Percentiles rank a stretch among this genome's conserved stretches.
phyloP scores from a whole-genome alignment of 345 rosid species.

The Murraya paniculata region DNA sequence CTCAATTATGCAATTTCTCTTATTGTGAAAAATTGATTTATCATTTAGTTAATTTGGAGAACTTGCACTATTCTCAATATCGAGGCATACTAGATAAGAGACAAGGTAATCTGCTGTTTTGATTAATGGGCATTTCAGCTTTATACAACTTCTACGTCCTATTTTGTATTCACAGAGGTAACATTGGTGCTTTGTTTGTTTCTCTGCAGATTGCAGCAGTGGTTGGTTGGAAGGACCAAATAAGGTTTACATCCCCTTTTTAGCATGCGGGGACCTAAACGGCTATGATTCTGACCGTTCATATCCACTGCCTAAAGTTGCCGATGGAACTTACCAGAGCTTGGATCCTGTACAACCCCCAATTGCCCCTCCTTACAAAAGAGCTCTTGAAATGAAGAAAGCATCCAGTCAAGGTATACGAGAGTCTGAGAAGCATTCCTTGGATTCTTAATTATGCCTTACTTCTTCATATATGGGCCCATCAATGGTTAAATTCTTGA shows the following conservation, averaged over 20 bases:
- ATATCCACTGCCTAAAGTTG: slow-evolving; percentile 76
- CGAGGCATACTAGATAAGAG: not conserved
- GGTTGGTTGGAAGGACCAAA: slow-evolving; percentile 92
- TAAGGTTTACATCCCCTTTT: slow-evolving; percentile 86
- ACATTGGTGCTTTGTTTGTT: not conserved
- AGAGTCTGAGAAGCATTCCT: slow-evolving; percentile 44
- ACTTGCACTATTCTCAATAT: not conserved
- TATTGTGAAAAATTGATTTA: not conserved
- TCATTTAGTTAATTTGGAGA: not conserved
- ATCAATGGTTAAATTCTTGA: slow-evolving; percentile 6
- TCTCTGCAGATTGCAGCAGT: slow-evolving; percentile 74
- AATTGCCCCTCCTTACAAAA: slow-evolving; percentile 84
- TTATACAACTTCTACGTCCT: not conserved
- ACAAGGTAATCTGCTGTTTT: not conserved
- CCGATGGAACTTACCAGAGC: slow-evolving; percentile 73
- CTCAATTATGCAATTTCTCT: not conserved
- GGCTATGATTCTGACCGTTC: slow-evolving; percentile 94
- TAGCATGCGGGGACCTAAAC: slow-evolving; percentile 86
- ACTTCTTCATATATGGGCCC: slow-evolving; percentile 14
- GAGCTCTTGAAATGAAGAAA: slow-evolving; percentile 91
- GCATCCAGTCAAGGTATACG: slow-evolving; percentile 60
- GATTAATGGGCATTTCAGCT: not conserved
- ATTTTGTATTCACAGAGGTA: not conserved
- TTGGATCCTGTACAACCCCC: slow-evolving; percentile 93
- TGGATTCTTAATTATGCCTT: slow-evolving; percentile 39